These are phyloP conservation scores for Fraxinus quadrangulata DNA, from an alignment of 257 asterid species.

Conservation along the genomic window DNA sequence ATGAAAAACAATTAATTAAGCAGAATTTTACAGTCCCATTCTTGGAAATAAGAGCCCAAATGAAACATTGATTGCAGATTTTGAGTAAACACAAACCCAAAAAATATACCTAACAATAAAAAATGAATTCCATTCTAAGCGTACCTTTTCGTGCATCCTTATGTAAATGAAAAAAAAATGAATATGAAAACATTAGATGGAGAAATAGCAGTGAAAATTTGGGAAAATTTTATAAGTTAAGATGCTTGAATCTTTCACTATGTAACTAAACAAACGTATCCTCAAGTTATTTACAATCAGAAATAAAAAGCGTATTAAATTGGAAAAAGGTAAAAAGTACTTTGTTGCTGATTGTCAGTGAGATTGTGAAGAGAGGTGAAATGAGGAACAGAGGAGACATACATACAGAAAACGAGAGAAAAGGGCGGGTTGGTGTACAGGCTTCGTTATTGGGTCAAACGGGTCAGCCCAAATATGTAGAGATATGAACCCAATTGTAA, in stretches of 20 bases:
- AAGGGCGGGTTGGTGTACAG: background rate
- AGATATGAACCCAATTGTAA: background rate
- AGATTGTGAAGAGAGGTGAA: conserved; percentile 2
- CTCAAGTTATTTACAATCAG: background rate
- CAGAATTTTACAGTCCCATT: background rate
- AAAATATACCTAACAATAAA: background rate
- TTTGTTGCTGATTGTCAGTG: background rate
- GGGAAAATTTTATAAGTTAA: background rate
- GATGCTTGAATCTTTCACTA: background rate
- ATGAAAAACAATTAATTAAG: background rate
- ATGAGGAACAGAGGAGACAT: background rate
- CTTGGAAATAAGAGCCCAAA: background rate
- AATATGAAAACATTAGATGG: background rate
- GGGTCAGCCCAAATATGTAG: background rate
- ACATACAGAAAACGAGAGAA: background rate
- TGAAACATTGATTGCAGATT: background rate
- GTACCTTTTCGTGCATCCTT: background rate
- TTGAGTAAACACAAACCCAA: background rate
- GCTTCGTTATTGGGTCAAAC: background rate
- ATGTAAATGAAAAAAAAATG: background rate
- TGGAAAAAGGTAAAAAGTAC: background rate
- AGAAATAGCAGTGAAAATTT: background rate
- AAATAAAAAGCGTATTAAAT: background rate
- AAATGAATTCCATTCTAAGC: background rate
- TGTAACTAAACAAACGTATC: background rate